Percentiles rank a stretch among this genome's conserved stretches.
These are phyloP conservation scores for Solanum gracilifrons DNA, from an alignment of 257 asterid species.

Conservation along the genomic window DNA sequence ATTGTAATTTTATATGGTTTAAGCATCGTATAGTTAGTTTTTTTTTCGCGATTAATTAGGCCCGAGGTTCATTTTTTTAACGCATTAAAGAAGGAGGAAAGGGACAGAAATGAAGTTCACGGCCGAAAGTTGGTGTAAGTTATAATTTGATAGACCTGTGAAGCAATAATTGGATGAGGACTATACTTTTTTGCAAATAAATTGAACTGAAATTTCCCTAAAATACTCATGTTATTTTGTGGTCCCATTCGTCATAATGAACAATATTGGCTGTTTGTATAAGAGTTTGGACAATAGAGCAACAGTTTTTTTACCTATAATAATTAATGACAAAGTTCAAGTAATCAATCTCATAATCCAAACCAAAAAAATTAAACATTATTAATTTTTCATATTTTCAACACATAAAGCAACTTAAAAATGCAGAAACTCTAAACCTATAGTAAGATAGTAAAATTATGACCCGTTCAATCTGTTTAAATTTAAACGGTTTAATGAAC, in stretches of 20 bases:
- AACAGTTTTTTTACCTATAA: not conserved
- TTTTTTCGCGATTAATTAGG: not conserved
- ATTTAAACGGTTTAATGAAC: accelerated
- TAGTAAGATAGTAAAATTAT: not conserved
- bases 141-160: not conserved
- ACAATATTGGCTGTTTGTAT: not conserved
- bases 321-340: not conserved
- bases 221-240: not conserved
- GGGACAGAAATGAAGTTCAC: not conserved
- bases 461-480: not conserved
- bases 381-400: not conserved
- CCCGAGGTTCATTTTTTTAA: not conserved
- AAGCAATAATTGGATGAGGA: not conserved
- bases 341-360: not conserved
- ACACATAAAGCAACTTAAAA: not conserved
- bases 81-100: not conserved
- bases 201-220: not conserved
- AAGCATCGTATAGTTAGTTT: not conserved
- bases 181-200: not conserved
- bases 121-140: not conserved
- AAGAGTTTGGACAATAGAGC: not conserved
- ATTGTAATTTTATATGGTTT: not conserved
- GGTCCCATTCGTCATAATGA: not conserved
- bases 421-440: not conserved
- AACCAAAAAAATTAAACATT: not conserved